A percentile compares a stretch with the other conserved stretches of the same genome.
These are phyloP conservation scores for Rhodamnia rubescens DNA, from an alignment of 345 rosid species.

Conservation along the genomic window DNA sequence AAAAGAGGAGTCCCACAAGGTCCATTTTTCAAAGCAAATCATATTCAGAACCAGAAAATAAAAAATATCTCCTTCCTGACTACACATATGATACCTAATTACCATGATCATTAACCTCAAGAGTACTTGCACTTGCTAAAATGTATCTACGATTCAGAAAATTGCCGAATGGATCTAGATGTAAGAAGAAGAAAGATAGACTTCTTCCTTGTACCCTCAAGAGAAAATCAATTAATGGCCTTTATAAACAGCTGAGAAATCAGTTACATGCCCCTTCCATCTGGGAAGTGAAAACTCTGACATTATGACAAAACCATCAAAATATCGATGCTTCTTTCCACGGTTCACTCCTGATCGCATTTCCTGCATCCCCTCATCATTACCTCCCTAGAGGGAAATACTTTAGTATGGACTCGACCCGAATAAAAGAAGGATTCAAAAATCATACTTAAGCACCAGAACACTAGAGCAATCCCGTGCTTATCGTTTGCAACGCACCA, in stretches of 20 bases:
- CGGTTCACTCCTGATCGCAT: neutral
- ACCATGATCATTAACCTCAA: neutral
- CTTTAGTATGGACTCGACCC: neutral
- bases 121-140: neutral
- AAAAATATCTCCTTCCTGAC: neutral
- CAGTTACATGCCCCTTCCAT: neutral
- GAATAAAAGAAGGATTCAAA: neutral
- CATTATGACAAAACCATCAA: neutral
- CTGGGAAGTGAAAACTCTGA: neutral
- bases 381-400: neutral
- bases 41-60: neutral
- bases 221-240: neutral
- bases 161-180: neutral
- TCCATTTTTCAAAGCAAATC: neutral
- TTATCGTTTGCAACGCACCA: neutral
- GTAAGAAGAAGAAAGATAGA: neutral
- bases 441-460: neutral
- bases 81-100: neutral
- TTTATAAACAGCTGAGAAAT: neutral
- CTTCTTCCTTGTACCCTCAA: neutral
- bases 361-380: neutral
- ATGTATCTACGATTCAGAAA: neutral
- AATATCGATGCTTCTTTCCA: neutral
- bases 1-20: neutral
- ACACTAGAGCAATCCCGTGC: neutral